Evolutionary conservation across 2,329 filamentous ascomycete species (phyloP), one percentile per base, ranked within the genome.

Genomic region (Fusarium avenaceum): DNA sequence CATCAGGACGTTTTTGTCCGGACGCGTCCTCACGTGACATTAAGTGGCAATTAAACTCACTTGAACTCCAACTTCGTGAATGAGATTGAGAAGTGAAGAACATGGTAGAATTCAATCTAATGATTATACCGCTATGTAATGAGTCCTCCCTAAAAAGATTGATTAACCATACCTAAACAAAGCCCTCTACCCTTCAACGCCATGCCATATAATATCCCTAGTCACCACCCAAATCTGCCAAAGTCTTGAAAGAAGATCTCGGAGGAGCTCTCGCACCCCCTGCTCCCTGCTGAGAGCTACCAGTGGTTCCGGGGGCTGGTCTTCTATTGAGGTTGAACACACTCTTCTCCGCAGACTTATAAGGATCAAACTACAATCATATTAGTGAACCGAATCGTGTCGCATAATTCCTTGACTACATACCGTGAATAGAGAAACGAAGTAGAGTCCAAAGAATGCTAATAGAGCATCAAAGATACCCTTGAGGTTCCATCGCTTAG

Each of bases 361-460:
- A 89, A 0, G 86, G 84, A 73, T 90, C 88, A 55, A 90, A 83
- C 84, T 89, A 57, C 28, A 22, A 52, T 39, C 48, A 19, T 55
- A 71, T 78, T 65, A 79, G 73, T 52, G 53, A 66, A 48, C n/a
- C 22, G 44, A 22, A 7, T 9, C 22, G 10, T 39, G 19, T 50
- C 20, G 52, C 22, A 15, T 22, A 15, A 4, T 48, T 26, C 67
- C 62, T 19, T 64, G 32, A 45, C 33, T 52, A 82, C 85, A 57
- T 80, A 85, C 87, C 75, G 87, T 85, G 69, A 90, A 84, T n/a
- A 91, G 77, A 6, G 87, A 89, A 9, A 82, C 81, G 43, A 90
- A 76, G 74, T 90, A 91, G 6, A 91, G 77, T 15, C 87, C 88
- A 45, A 90, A 79, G 63, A 90, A 87, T 7, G 80, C 78, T 45